These are phyloP conservation scores for Heliamphora exappendiculata DNA, from an alignment of 148 eudicot genomes.

Conservation along the genomic window DNA sequence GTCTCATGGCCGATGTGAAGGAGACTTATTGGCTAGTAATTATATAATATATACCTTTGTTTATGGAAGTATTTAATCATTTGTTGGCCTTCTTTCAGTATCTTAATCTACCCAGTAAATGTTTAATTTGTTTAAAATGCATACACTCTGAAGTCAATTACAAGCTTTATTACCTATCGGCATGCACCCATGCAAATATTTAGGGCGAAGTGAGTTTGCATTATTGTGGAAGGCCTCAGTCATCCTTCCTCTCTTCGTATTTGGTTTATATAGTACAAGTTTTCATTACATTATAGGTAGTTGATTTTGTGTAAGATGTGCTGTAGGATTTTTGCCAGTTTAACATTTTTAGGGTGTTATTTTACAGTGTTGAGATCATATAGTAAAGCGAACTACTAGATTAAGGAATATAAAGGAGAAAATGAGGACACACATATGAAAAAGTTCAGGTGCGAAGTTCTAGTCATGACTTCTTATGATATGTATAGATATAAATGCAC, in stretches of 20 bases:
- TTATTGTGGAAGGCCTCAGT: neutral
- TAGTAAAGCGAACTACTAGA: neutral
- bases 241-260: neutral
- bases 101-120: neutral
- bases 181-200: neutral
- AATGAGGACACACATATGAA: neutral
- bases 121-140: neutral
- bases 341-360: neutral
- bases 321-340: neutral
- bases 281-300: neutral
- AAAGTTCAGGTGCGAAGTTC: neutral
- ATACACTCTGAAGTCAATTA: no score
- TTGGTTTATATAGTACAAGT: neutral
- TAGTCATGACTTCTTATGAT: neutral
- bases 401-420: neutral
- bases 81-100: neutral
- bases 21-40: neutral
- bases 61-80: neutral
- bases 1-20: neutral
- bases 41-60: neutral
- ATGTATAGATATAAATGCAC: neutral
- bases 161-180: neutral
- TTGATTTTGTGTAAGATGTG: neutral
- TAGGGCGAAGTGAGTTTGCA: neutral
- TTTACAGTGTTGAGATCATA: neutral